These are phyloP conservation scores for Hyaloscypha variabilis DNA, from an alignment of 495 filamentous ascomycete genomes.

Conservation along the genomic window DNA sequence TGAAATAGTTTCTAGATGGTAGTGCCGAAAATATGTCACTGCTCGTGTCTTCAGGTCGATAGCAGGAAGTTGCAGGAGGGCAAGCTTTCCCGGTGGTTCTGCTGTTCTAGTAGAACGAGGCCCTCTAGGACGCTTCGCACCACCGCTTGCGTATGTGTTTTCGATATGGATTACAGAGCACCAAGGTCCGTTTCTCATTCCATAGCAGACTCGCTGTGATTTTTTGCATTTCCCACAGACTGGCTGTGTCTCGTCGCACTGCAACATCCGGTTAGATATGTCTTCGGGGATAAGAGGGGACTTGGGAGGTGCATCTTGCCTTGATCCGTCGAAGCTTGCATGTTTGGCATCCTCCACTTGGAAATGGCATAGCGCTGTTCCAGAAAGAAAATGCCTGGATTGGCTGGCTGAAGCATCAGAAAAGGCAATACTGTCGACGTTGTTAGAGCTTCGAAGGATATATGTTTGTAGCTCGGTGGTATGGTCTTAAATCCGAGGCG, in stretches of 20 bases:
- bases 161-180: constrained; percentile 32
- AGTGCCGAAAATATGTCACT: constrained; percentile 29
- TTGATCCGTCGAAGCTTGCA: constrained; percentile 35
- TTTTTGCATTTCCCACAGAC: constrained; percentile 33
- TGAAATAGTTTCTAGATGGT: constrained; percentile 25
- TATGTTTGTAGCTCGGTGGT: too few species aligned
- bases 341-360: constrained; percentile 24
- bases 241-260: constrained; percentile 35
- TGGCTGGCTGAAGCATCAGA: too few species aligned
- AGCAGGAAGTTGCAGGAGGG: constrained; percentile 11
- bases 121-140: constrained; percentile 36
- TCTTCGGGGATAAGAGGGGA: background rate
- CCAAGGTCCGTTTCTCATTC: constrained; percentile 2
- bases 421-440: too few species aligned
- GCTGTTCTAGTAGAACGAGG: constrained; percentile 33
- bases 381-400: too few species aligned
- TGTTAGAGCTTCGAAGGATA: too few species aligned
- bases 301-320: constrained; percentile 20
- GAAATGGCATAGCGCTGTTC: constrained; percentile 18
- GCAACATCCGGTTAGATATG: background rate
- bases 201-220: constrained; percentile 27
- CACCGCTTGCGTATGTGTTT: constrained; percentile 35
- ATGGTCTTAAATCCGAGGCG: too few species aligned
- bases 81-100: background rate
- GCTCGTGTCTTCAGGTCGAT: constrained; percentile 30